A percentile compares a stretch with the other conserved stretches of the same genome.
Evolutionary conservation across 306 rosid species (phyloP).

Genomic region (Cotoneaster glaucophyllus): DNA sequence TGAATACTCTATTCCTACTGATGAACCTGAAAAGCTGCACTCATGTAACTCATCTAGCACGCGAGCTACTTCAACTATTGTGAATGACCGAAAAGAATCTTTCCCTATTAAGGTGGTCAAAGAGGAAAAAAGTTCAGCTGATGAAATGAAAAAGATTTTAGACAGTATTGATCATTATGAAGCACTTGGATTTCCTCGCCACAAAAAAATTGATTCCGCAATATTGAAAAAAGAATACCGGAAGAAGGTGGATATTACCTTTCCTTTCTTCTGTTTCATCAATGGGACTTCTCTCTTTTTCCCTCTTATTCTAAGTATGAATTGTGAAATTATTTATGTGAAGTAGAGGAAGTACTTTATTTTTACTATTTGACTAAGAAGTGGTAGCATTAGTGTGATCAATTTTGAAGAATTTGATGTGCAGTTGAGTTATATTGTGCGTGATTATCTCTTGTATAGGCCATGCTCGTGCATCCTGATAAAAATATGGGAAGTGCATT

Average conservation of each 20-base stretch:
- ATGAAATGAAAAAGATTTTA: conserved; percentile 82
- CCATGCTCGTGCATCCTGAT: conserved; percentile 99
- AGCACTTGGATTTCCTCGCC: conserved; percentile 73
- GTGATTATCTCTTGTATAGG: conserved; percentile 37
- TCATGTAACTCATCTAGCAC: conserved; percentile 68
- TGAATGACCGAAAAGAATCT: conserved; percentile 45
- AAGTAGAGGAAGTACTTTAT: not conserved
- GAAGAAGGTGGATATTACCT: conserved; percentile 45
- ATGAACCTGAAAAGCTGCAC: conserved; percentile 61
- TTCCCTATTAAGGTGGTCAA: conserved; percentile 42
- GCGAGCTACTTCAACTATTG: conserved; percentile 48
- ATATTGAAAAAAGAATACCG: conserved; percentile 76
- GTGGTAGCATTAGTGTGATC: not conserved
- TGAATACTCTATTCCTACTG: conserved; percentile 56
- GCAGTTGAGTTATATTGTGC: not conserved
- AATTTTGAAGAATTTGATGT: not conserved
- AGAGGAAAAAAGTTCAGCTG: conserved; percentile 54
- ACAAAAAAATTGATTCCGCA: conserved; percentile 64
- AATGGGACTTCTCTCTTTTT: not conserved
- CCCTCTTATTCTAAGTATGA: not conserved
- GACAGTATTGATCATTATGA: conserved; percentile 72
- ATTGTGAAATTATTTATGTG: not conserved
- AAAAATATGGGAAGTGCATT: conserved; percentile 89
- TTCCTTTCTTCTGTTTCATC: not conserved
- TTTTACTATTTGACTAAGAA: not conserved